Conservation (phyloP, 1,284 basidiomycete genomes). For the Rhodotorula mucilaginosa region DNA sequence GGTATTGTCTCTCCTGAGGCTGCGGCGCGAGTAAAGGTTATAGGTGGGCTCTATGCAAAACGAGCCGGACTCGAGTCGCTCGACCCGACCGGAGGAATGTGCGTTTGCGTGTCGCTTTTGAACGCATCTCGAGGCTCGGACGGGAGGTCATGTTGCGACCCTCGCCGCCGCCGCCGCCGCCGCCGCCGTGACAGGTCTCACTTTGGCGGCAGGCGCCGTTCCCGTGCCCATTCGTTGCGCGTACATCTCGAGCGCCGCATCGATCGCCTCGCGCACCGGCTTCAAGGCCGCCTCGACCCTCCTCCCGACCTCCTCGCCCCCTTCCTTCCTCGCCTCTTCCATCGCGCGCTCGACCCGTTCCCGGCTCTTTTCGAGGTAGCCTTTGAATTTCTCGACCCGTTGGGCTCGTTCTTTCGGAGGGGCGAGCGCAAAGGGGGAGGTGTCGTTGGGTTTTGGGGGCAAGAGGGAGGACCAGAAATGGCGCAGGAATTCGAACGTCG, state of each 20-base stretch:
- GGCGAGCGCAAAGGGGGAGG: neutral
- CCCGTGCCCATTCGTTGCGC: conserved; percentile 7
- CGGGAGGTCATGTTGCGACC: neutral
- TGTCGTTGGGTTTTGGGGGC: conserved; percentile 53
- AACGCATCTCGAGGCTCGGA: too few species aligned
- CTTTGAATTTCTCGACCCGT: conserved; percentile 80
- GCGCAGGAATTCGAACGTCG: conserved; percentile 90
- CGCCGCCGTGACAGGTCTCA: too few species aligned
- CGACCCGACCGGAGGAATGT: too few species aligned
- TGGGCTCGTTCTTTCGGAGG: conserved; percentile 61
- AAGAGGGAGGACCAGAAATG: conserved; percentile 92
- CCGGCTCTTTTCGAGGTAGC: conserved; percentile 70
- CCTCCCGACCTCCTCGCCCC: conserved; percentile 2
- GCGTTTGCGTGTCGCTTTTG: too few species aligned
- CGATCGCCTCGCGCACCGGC: conserved; percentile 17
- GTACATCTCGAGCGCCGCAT: conserved; percentile 3
- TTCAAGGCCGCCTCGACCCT: conserved; percentile 22
- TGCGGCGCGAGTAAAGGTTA: neutral
- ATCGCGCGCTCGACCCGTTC: conserved; percentile 78
- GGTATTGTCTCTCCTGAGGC: too few species aligned
- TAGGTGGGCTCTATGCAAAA: neutral
- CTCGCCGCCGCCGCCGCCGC: neutral
- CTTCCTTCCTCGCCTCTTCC: conserved; percentile 53
- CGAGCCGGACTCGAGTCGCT: too few species aligned
- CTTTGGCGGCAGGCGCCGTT: neutral